Percentiles rank a stretch among this genome's conserved stretches.
These are phyloP conservation scores for Paraleonurus japonicus DNA, from an alignment of 257 asterid genomes.

Conservation along the genomic window DNA sequence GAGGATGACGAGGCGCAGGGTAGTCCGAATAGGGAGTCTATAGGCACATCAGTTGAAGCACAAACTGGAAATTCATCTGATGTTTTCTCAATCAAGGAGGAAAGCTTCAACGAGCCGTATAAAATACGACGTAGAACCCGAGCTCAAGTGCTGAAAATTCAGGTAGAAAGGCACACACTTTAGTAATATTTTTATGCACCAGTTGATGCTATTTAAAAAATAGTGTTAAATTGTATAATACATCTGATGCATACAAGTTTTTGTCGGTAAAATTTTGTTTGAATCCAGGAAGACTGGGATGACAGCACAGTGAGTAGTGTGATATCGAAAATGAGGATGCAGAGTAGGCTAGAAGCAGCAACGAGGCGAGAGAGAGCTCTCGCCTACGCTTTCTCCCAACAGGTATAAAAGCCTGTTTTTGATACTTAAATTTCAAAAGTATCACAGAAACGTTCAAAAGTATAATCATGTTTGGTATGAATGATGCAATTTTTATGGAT, in stretches of 20 bases:
- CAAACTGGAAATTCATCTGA: slow-evolving; percentile 52
- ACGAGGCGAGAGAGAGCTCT: slow-evolving; percentile 65
- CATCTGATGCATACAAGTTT: too few species aligned
- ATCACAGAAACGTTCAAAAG: too few species aligned
- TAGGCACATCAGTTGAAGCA: slow-evolving; percentile 54
- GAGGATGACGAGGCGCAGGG: slow-evolving; percentile 18
- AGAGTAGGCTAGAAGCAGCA: slow-evolving; percentile 52
- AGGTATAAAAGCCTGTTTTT: slow-evolving; percentile 26
- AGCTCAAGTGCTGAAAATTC: slow-evolving; percentile 46
- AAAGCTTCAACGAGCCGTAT: slow-evolving; percentile 20
- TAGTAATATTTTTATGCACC: too few species aligned
- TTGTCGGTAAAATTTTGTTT: too few species aligned
- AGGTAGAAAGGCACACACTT: slow-evolving; percentile 33
- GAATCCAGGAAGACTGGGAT: slow-evolving; percentile 64
- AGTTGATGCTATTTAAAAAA: too few species aligned
- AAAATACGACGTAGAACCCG: slow-evolving; percentile 27
- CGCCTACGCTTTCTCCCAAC: slow-evolving; percentile 65
- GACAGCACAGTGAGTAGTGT: slow-evolving; percentile 58
- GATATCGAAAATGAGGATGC: slow-evolving; percentile 47
- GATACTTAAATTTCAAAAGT: too few species aligned
- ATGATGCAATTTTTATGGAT: not conserved
- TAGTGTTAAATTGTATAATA: too few species aligned
- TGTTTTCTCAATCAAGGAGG: slow-evolving; percentile 37
- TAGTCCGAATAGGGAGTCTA: slow-evolving; percentile 42
- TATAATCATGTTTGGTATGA: not conserved